Evolutionary conservation across 1,284 basidiomycete genomes (phyloP).

Genomic region (Malassezia restricta): DNA sequence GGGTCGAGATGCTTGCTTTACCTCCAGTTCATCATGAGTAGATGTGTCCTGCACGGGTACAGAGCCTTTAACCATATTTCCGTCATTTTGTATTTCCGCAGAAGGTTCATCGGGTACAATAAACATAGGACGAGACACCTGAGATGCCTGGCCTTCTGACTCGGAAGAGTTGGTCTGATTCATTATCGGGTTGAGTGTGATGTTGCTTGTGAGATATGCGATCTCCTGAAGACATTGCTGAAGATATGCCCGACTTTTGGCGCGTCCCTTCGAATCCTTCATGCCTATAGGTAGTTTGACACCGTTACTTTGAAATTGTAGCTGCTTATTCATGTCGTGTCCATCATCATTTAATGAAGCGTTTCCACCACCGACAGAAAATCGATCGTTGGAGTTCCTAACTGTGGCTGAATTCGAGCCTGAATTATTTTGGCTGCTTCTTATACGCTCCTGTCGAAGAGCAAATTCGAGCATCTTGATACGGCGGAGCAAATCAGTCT

Average conservation of each 20-base stretch:
- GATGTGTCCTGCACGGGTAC: not conserved
- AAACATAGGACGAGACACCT: not conserved
- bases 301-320: not conserved
- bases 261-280: slow-evolving; percentile 82
- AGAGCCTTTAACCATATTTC: not conserved
- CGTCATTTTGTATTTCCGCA: not conserved
- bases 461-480: slow-evolving; percentile 94
- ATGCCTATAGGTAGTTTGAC: slow-evolving; percentile 45
- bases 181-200: slow-evolving; percentile 81
- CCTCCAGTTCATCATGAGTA: not conserved
- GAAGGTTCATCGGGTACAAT: not conserved
- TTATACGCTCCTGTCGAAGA: slow-evolving; percentile 63
- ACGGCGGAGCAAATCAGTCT: slow-evolving; percentile 83
- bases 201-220: slow-evolving; percentile 86
- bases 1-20: not conserved
- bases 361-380: not conserved
- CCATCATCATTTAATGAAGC: not conserved
- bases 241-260: slow-evolving; percentile 86
- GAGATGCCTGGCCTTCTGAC: not conserved
- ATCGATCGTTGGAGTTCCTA: not conserved
- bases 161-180: slow-evolving; percentile 11
- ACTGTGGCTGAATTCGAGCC: not conserved
- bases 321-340: not conserved
- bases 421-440: not conserved
- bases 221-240: slow-evolving; percentile 98